phyloP scores from a whole-genome alignment of 2,329 filamentous ascomycete species.

The Bipolaris victoriae region DNA sequence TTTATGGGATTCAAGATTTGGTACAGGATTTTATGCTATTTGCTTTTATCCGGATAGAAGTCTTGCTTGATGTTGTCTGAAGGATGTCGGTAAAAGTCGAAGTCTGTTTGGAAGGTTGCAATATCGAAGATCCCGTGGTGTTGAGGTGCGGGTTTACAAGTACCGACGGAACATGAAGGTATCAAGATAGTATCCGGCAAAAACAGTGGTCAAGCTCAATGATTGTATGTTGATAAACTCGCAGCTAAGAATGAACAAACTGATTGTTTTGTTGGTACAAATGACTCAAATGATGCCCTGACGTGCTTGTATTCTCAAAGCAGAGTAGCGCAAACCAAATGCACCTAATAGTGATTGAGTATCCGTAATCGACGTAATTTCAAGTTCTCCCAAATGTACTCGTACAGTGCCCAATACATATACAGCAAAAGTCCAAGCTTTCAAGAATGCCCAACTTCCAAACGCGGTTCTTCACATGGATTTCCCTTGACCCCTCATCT shows the following conservation, averaged over 20 bases:
- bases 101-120: no score
- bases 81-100: no score
- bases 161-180: no score
- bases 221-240: no score
- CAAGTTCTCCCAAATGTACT: constrained; percentile 4
- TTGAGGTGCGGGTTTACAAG: no score
- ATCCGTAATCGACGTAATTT: neutral
- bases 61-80: no score
- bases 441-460: neutral
- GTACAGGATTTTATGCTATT: no score
- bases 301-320: neutral
- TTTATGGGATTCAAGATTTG: no score
- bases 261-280: neutral
- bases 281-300: neutral
- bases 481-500: neutral
- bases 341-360: constrained; percentile 10
- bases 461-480: neutral
- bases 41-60: no score
- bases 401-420: constrained; percentile 12
- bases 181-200: no score
- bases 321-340: neutral
- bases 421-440: constrained; percentile 7
- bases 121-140: no score
- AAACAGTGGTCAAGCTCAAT: no score
- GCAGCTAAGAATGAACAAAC: neutral